Percentiles rank a stretch among this genome's conserved stretches.
phyloP scores from a whole-genome alignment of 129 eudicot species.

The Centella asiatica region DNA sequence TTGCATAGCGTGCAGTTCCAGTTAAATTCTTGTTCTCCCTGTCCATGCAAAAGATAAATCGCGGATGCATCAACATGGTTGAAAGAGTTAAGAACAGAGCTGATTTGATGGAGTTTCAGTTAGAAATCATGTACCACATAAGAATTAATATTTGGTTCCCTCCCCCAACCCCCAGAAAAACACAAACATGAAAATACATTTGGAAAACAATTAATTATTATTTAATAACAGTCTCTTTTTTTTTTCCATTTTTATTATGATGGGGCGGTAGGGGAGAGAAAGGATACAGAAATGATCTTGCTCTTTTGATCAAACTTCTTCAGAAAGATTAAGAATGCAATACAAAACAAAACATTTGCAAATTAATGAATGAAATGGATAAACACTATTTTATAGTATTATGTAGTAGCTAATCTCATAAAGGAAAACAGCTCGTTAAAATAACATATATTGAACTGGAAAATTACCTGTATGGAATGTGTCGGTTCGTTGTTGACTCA shows the following conservation, averaged over 20 bases:
- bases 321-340: too few relatives aligned
- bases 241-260: too few relatives aligned
- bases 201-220: too few relatives aligned
- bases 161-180: too few relatives aligned
- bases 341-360: not conserved
- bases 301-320: too few relatives aligned
- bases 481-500: slow-evolving; percentile 81
- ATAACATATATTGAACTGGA: not conserved
- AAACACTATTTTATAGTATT: too few relatives aligned
- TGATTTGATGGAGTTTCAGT: not conserved
- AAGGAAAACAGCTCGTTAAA: not conserved
- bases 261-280: too few relatives aligned
- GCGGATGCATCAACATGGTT: not conserved
- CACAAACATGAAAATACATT: too few relatives aligned
- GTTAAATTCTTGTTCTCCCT: slow-evolving; percentile 96
- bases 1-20: slow-evolving; percentile 98
- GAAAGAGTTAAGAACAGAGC: not conserved
- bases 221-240: too few relatives aligned
- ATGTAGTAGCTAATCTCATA: too few relatives aligned
- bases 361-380: not conserved
- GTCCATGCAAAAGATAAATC: not conserved
- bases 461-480: slow-evolving; percentile 88
- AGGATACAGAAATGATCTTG: too few relatives aligned
- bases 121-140: not conserved
- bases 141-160: not conserved